Evolutionary conservation across 2,329 filamentous ascomycete species (phyloP).

Genomic region (Cadophora gregata): DNA sequence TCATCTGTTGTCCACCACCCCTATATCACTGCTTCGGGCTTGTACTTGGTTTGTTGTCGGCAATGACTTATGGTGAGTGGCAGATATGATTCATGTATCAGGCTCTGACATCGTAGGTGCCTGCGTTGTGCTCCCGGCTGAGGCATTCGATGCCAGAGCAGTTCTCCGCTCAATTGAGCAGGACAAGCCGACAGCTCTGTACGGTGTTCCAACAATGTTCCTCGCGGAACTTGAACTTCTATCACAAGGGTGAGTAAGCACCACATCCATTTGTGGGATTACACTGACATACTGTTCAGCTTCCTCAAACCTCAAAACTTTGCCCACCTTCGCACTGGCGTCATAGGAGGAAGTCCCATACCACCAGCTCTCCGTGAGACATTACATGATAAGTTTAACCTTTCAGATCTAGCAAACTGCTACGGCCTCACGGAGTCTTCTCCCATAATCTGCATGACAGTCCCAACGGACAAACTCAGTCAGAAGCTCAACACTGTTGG

Average conservation of each 20-base stretch:
- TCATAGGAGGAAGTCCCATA: constrained; percentile 80
- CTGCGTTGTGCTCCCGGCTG: constrained; percentile 77
- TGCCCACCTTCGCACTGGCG: constrained; percentile 71
- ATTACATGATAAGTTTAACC: constrained; percentile 73
- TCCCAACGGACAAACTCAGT: constrained; percentile 44
- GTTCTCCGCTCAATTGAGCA: constrained; percentile 70
- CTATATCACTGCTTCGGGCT: constrained; percentile 88
- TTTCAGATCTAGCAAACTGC: constrained; percentile 63
- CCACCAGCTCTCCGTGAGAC: constrained; percentile 77
- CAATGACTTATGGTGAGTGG: constrained; percentile 65
- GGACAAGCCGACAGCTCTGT: constrained; percentile 74
- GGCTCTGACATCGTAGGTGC: constrained; percentile 49
- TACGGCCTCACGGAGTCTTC: constrained; percentile 74
- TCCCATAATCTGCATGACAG: constrained; percentile 80
- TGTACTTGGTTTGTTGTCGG: constrained; percentile 74
- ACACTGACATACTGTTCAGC: not conserved
- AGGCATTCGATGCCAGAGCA: constrained; percentile 72
- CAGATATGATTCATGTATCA: not conserved
- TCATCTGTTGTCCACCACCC: constrained; percentile 81
- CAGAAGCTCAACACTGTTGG: constrained; percentile 63
- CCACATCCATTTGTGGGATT: not conserved
- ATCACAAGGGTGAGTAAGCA: constrained; percentile 6
- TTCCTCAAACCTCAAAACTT: constrained; percentile 44
- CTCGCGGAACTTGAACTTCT: constrained; percentile 39
- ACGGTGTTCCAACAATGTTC: constrained; percentile 81